phyloP scores from a whole-genome alignment of 164 flowering plant genomes.

The Kalanchoe fedtschenkoi region DNA sequence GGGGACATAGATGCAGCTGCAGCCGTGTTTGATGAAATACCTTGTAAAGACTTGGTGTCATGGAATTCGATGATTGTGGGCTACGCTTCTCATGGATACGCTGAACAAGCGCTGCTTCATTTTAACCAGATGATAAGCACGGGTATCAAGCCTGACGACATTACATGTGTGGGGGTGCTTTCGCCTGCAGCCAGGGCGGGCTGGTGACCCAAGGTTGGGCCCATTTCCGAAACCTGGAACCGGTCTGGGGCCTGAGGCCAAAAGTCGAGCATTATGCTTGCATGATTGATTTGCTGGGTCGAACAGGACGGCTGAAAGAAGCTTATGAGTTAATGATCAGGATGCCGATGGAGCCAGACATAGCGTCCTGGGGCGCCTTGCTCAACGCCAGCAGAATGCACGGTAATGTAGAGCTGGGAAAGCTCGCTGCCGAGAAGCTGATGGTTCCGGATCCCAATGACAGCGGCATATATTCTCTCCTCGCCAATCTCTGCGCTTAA shows the following conservation, averaged over 20 bases:
- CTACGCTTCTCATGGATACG: conserved; percentile 38
- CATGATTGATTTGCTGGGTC: conserved; percentile 40
- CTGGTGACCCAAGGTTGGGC: conserved; percentile 25
- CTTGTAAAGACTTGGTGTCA: conserved; percentile 33
- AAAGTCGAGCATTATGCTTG: conserved; percentile 47
- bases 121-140: conserved; percentile 26
- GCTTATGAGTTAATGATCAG: conserved; percentile 26
- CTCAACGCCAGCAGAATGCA: conserved; percentile 39
- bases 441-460: conserved; percentile 31
- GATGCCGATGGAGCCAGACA: conserved; percentile 45
- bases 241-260: conserved; percentile 23
- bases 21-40: conserved; percentile 23
- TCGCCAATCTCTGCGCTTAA: conserved; percentile 32
- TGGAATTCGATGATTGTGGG: conserved; percentile 48
- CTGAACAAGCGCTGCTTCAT: conserved; percentile 24
- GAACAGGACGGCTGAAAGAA: conserved; percentile 37
- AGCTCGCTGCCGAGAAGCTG: no score
- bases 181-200: conserved; percentile 49
- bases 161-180: conserved; percentile 39
- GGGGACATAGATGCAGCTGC: conserved; percentile 33
- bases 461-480: conserved; percentile 25
- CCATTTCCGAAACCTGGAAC: conserved; percentile 26
- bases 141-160: conserved; percentile 29
- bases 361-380: conserved; percentile 53
- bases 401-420: conserved; percentile 38